These are phyloP conservation scores for Dendrocalamus sinicus DNA, from an alignment of 176 grass and related monocot species.

Conservation along the genomic window DNA sequence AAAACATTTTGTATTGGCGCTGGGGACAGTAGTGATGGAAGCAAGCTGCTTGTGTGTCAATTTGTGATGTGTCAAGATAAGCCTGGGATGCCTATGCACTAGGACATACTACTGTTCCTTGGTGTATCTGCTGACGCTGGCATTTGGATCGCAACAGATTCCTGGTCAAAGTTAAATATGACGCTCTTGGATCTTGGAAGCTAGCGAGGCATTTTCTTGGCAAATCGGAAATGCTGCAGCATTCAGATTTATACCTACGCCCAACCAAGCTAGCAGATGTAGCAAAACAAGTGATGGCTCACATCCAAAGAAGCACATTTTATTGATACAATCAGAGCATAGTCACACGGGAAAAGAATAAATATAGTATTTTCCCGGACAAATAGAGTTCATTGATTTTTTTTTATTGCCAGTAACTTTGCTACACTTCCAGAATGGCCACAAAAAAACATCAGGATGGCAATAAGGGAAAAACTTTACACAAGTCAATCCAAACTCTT, in stretches of 20 bases:
- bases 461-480: neutral
- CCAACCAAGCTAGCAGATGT: neutral
- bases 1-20: constrained; percentile 39
- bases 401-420: neutral
- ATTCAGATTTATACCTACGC: neutral
- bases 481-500: constrained; percentile 1
- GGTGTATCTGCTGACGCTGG: constrained; percentile 41
- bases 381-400: neutral
- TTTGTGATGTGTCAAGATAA: constrained; percentile 40
- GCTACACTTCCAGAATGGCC: neutral
- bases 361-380: neutral
- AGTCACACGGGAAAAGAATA: neutral
- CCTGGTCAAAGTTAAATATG: constrained; percentile 36
- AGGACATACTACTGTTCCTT: constrained; percentile 16
- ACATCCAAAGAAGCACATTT: constrained; percentile 1
- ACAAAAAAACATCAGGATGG: neutral
- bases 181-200: constrained; percentile 15
- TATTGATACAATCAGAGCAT: neutral
- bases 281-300: neutral
- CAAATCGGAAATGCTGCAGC: neutral
- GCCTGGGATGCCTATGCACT: constrained; percentile 27
- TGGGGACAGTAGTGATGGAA: constrained; percentile 22
- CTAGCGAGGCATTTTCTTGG: constrained; percentile 1
- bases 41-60: constrained; percentile 42
- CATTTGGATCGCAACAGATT: constrained; percentile 42